These are phyloP conservation scores for Castanopsis chinensis DNA, from an alignment of 306 rosid genomes.

Conservation along the genomic window DNA sequence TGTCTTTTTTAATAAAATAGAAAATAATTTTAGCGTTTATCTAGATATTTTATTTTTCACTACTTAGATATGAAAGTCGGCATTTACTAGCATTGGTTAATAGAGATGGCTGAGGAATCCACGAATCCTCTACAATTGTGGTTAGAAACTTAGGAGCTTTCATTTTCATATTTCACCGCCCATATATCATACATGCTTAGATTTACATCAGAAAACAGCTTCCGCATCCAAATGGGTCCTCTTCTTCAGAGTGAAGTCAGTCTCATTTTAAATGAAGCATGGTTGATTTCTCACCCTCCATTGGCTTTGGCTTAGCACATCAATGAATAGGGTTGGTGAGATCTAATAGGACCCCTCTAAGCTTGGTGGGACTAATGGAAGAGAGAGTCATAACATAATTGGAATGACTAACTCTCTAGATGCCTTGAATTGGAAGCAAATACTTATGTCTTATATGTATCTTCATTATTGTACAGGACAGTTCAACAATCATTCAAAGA, in stretches of 20 bases:
- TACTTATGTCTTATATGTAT: conserved; percentile 23
- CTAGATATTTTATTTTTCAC: background rate
- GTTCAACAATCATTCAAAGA: conserved; percentile 24
- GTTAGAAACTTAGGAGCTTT: conserved; percentile 29
- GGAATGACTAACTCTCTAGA: background rate
- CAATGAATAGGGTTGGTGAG: conserved; percentile 8
- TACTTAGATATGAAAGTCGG: background rate
- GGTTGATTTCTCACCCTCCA: conserved; percentile 21
- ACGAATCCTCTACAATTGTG: background rate
- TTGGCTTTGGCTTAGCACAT: background rate
- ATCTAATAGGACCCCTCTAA: conserved; percentile 18
- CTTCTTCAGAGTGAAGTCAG: conserved; percentile 33
- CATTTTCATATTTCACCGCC: conserved; percentile 27
- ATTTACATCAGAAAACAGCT: conserved; percentile 11
- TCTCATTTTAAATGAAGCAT: conserved; percentile 10
- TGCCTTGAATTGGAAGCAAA: conserved; percentile 7
- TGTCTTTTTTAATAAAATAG: too few relatives aligned
- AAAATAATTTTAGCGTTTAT: too few relatives aligned
- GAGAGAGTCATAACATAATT: conserved; percentile 12
- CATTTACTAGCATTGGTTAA: background rate
- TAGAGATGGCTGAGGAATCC: conserved; percentile 7
- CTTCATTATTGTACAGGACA: conserved; percentile 19
- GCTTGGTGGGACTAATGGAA: conserved; percentile 26
- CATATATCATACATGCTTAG: background rate
- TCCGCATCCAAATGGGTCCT: conserved; percentile 28